Evolutionary conservation across 257 asterid species (phyloP), one percentile per base, ranked within the genome.

Genomic region (Rauvolfia tetraphylla): DNA sequence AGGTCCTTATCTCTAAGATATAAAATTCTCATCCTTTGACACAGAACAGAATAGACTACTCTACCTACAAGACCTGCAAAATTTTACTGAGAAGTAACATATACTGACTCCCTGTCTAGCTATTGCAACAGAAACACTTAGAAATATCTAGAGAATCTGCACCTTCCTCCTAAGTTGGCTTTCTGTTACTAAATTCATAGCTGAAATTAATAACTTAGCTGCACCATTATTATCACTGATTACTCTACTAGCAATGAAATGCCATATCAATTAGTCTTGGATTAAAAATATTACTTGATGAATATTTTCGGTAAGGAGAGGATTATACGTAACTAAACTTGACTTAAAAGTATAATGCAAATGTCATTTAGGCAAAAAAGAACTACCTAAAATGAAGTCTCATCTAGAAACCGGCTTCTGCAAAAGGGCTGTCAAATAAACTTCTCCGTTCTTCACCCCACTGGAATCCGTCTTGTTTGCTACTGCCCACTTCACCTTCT

Each of bases 401-500:
- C 84, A 91, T 86, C 80, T 92, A 29, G 81, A 82, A 85, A 88
- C 42, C 5, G 99, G 99, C 91, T 95, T 95, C 90, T 91, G 98
- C 84, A 95, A 59, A 68, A 95, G 95, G 3, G 99, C 96, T 46
- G 98, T 91, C 90, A 92, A 80, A 79, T 87, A 95, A 68, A 92
- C 92, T 79, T 95, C 99, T 3, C 92, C 96, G 83, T 91, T 91
- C 92, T 92, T 92, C 76, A 91, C 58, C 33, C 97, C 97, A 78
- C 91, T 86, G 0, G 90, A 42, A 89, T 95, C 98, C 46, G 75
- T 83, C 89, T 95, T 95, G 77, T 79, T 75, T 8, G 84, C 93
- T 42, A 91, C 99, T 18, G 96, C 95, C 99, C 99, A 95, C 75
- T 95, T 95, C 82, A 95, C 96, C 84, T 89, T 95, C 96, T 85